Conservation (phyloP, 805 yeast species). For the Candida suzukii region DNA sequence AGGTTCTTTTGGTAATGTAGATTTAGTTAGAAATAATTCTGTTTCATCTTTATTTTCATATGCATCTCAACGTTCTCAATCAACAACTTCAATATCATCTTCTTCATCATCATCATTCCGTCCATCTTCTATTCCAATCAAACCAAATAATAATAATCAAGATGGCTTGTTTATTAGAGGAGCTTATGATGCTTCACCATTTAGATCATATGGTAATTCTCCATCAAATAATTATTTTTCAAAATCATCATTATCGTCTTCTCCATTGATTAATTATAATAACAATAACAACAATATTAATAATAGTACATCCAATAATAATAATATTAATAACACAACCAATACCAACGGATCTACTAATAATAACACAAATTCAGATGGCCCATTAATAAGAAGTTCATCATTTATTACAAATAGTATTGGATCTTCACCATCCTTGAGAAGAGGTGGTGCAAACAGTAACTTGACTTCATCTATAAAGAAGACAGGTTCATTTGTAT, state of each 20-base stretch:
- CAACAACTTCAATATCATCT: constrained; percentile 12
- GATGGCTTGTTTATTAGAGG: constrained; percentile 1
- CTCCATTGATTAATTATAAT: constrained; percentile 12
- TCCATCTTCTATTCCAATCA: background rate
- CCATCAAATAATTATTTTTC: background rate
- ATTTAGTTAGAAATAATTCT: constrained; percentile 18
- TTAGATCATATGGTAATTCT: background rate
- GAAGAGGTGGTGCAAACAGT: constrained; percentile 17
- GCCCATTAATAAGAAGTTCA: background rate
- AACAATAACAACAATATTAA: background rate
- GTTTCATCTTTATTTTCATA: constrained; percentile 23
- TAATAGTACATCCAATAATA: background rate
- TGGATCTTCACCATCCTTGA: constrained; percentile 4
- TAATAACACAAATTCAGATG: background rate
- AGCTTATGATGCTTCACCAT: background rate
- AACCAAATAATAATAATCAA: background rate
- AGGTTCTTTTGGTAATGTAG: constrained; percentile 28
- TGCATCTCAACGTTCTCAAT: constrained; percentile 18
- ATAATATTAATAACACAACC: background rate
- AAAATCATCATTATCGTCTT: constrained; percentile 14
- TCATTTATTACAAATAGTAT: background rate
- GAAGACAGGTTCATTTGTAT: constrained; percentile 1
- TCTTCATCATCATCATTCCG: constrained; percentile 10
- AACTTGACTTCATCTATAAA: constrained; percentile 12
- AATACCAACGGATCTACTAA: background rate